Conservation (phyloP, 129 eudicot genomes). For the Glebionis coronaria region DNA sequence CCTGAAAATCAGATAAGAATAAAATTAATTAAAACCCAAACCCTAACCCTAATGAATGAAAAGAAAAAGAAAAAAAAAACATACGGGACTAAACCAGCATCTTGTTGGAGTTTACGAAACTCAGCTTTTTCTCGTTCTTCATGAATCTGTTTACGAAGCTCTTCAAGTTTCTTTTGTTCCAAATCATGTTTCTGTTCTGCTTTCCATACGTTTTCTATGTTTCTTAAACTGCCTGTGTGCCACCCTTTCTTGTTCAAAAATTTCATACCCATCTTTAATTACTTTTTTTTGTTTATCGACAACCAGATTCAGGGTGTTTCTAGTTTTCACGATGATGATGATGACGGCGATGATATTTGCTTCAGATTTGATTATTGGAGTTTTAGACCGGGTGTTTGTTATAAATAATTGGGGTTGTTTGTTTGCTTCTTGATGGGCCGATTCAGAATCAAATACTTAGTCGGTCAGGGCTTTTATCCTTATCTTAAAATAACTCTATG, state of each 20-base stretch:
- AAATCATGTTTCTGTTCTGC: slow-evolving; percentile 97
- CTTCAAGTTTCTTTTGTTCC: slow-evolving; percentile 84
- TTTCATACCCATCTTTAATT: slow-evolving; percentile 63
- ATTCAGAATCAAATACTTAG: no score
- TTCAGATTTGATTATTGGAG: no score
- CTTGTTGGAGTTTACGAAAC: slow-evolving; percentile 86
- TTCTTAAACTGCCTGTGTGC: slow-evolving; percentile 93
- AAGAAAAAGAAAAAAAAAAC: slow-evolving; percentile 4
- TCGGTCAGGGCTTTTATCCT: no score
- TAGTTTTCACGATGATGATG: no score
- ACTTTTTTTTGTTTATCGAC: background rate
- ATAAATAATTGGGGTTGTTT: no score
- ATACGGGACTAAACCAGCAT: slow-evolving; percentile 87
- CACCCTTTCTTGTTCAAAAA: slow-evolving; percentile 98
- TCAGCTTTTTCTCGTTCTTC: slow-evolving; percentile 85
- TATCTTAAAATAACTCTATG: no score
- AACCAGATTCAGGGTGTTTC: no score
- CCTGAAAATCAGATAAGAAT: slow-evolving; percentile 28
- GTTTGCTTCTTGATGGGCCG: no score
- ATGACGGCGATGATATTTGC: no score
- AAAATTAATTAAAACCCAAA: slow-evolving; percentile 13
- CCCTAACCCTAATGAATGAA: slow-evolving; percentile 1
- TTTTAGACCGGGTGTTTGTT: no score
- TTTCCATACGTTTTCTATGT: slow-evolving; percentile 97
- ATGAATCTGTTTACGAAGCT: slow-evolving; percentile 83